Percentiles rank a stretch among this genome's conserved stretches.
Evolutionary conservation across 2,329 filamentous ascomycete genomes (phyloP).

Genomic region (Beauveria caledonica): DNA sequence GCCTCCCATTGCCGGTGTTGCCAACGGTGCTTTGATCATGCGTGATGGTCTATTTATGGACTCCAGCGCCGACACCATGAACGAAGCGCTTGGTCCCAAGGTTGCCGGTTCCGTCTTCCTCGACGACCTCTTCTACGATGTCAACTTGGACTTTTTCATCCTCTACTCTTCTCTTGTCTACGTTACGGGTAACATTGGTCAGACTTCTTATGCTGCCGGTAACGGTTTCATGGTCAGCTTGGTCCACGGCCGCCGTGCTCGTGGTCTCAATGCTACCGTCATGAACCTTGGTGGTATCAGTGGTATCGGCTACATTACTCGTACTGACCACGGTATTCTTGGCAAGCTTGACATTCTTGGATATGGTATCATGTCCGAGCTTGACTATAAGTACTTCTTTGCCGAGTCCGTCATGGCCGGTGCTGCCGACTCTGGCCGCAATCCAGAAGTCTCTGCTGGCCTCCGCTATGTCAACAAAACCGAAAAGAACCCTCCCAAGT

Average conservation of each 20-base stretch:
- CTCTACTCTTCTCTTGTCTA: conserved; percentile 29
- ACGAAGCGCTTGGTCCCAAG: conserved; percentile 26
- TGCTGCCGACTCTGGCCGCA: conserved; percentile 1
- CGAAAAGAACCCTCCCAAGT: conserved; percentile 8
- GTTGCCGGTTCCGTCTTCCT: conserved; percentile 27
- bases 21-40: conserved; percentile 30
- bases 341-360: conserved; percentile 12
- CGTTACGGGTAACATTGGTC: conserved; percentile 29
- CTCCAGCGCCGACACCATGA: conserved; percentile 22
- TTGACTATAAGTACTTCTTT: conserved; percentile 20
- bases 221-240: conserved; percentile 30
- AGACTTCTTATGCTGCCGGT: conserved; percentile 29
- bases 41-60: conserved; percentile 25
- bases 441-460: conserved; percentile 12
- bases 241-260: conserved; percentile 18
- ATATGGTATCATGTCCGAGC: conserved; percentile 15
- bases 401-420: conserved; percentile 15
- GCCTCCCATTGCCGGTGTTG: conserved; percentile 29
- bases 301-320: conserved; percentile 14
- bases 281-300: conserved; percentile 21
- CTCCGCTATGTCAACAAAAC: conserved; percentile 7
- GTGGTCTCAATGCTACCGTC: conserved; percentile 19
- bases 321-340: conserved; percentile 8
- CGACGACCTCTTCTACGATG: conserved; percentile 23
- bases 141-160: conserved; percentile 32